Conservation (phyloP, 768 basidiomycete species). For the Multifurca ochricompacta region DNA sequence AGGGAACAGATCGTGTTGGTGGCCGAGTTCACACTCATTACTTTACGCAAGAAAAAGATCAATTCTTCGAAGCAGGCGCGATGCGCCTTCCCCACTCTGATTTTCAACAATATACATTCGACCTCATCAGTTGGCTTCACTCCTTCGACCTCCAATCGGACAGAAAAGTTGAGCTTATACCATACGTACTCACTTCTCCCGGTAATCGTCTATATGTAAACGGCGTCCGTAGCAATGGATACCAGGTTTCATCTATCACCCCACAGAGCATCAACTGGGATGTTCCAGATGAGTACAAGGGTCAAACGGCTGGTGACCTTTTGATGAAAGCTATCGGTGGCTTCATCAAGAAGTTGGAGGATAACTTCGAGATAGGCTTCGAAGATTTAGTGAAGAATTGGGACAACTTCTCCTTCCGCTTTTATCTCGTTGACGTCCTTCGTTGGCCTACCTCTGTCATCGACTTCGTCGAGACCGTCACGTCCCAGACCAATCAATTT, state of each 20-base stretch:
- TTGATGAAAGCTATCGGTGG: constrained; percentile 15
- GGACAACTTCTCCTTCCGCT: constrained; percentile 22
- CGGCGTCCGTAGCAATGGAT: not conserved
- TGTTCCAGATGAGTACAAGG: not conserved
- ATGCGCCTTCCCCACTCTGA: constrained; percentile 21
- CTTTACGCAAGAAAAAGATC: constrained; percentile 17
- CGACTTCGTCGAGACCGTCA: constrained; percentile 23
- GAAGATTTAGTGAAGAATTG: constrained; percentile 15
- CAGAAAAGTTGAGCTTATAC: constrained; percentile 12
- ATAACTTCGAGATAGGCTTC: constrained; percentile 17
- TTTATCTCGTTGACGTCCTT: constrained; percentile 13
- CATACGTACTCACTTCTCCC: constrained; percentile 14
- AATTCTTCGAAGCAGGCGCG: constrained; percentile 21
- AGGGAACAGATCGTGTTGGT: constrained; percentile 14
- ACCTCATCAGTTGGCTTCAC: constrained; percentile 13
- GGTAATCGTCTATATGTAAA: constrained; percentile 20
- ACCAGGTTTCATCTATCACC: constrained; percentile 1
- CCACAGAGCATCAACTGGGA: constrained; percentile 8
- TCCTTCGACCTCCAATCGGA: constrained; percentile 3
- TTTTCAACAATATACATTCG: constrained; percentile 12
- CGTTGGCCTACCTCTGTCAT: constrained; percentile 20
- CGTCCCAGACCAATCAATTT: constrained; percentile 26
- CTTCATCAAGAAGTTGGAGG: constrained; percentile 9
- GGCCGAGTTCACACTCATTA: constrained; percentile 19
- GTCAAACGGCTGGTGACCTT: constrained; percentile 15